phyloP scores from a whole-genome alignment of 202 grass and related monocot genomes.

The Carex sylvatica region DNA sequence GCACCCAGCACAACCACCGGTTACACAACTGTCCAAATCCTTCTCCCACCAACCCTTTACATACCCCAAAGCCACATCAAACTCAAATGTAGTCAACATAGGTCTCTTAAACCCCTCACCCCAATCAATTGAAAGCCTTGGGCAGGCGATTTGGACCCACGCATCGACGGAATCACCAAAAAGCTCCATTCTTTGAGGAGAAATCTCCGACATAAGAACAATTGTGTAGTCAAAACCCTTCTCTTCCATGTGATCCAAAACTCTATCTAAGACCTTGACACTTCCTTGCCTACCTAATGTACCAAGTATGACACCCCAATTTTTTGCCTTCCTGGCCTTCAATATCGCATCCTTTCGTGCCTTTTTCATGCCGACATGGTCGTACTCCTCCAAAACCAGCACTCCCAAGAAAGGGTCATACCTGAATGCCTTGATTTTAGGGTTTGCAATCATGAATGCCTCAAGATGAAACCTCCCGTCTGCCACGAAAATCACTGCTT shows the following conservation, averaged over 20 bases:
- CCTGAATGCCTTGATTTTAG: constrained; percentile 66
- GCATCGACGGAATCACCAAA: constrained; percentile 78
- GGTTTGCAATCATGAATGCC: constrained; percentile 98
- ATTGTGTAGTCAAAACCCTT: constrained; percentile 66
- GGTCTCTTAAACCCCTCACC: constrained; percentile 83
- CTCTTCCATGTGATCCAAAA: constrained; percentile 87
- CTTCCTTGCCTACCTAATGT: constrained; percentile 84
- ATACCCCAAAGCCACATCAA: constrained; percentile 76
- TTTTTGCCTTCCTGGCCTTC: constrained; percentile 56
- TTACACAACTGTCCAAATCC: constrained; percentile 11
- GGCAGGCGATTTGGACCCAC: constrained; percentile 94
- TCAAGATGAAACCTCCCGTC: constrained; percentile 93
- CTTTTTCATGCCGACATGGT: constrained; percentile 85
- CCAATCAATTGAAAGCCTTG: constrained; percentile 91
- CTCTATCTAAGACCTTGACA: constrained; percentile 59
- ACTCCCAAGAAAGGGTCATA: constrained; percentile 81
- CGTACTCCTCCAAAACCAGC: constrained; percentile 75
- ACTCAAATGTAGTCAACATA: constrained; percentile 84
- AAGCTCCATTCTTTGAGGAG: constrained; percentile 66
- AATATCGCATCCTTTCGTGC: constrained; percentile 76
- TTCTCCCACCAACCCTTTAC: constrained; percentile 95
- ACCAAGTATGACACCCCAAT: constrained; percentile 72
- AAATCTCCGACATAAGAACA: constrained; percentile 94
- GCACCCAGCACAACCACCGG: constrained; percentile 27
- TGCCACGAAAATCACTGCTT: constrained; percentile 55